These are phyloP conservation scores for Entamoeba dispar DNA, from an alignment of 208 protist species.

Conservation along the genomic window DNA sequence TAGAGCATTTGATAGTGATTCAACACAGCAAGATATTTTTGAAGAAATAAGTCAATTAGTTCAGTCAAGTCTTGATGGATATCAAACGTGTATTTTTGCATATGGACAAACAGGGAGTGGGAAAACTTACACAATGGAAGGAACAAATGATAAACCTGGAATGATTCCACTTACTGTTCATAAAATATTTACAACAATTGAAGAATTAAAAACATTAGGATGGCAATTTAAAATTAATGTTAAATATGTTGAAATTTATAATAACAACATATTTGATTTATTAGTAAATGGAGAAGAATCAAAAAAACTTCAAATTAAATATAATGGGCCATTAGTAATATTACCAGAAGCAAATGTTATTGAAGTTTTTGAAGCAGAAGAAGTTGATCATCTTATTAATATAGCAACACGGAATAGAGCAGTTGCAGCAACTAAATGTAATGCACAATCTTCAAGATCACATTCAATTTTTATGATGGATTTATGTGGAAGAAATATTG, in stretches of 20 bases:
- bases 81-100: conserved; percentile 51
- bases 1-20: conserved; percentile 32
- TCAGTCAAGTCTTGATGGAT: conserved; percentile 53
- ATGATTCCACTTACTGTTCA: conserved; percentile 40
- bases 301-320: not conserved
- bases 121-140: conserved; percentile 54
- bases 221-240: not conserved
- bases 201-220: not conserved
- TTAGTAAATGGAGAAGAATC: conserved; percentile 5
- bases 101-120: conserved; percentile 62
- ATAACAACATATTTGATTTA: conserved; percentile 50
- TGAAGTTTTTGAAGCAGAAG: not conserved
- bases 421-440: not conserved
- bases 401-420: not conserved
- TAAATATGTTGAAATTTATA: conserved; percentile 42
- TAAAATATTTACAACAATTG: conserved; percentile 32
- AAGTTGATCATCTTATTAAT: not conserved
- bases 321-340: not conserved
- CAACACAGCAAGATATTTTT: conserved; percentile 51
- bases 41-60: conserved; percentile 48
- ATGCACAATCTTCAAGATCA: not conserved
- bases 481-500: not conserved
- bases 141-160: conserved; percentile 22
- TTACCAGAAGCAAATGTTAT: not conserved
- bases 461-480: not conserved